Evolutionary conservation across 495 filamentous ascomycete genomes (phyloP).

Genomic region (Xylaria scruposa): DNA sequence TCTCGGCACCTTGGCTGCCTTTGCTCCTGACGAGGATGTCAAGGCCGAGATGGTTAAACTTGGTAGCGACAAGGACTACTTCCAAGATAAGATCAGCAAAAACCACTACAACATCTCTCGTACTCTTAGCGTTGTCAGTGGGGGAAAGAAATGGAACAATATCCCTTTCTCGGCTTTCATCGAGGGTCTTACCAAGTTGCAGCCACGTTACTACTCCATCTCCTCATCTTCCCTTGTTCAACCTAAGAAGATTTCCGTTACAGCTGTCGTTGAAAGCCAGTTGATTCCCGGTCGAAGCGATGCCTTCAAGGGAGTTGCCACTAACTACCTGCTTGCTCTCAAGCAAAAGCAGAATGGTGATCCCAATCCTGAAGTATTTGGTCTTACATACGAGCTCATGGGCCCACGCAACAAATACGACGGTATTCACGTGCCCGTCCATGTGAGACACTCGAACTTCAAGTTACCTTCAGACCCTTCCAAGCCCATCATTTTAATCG

Average conservation of each 20-base stretch:
- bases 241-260: conserved; percentile 91
- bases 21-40: conserved; percentile 82
- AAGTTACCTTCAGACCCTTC: conserved; percentile 95
- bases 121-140: conserved; percentile 75
- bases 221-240: conserved; percentile 95
- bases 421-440: conserved; percentile 93
- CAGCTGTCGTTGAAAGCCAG: conserved; percentile 89
- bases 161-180: conserved; percentile 95
- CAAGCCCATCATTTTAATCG: conserved; percentile 94
- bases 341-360: conserved; percentile 98
- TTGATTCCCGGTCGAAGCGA: conserved; percentile 78
- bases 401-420: conserved; percentile 97
- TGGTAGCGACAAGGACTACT: conserved; percentile 94
- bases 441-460: conserved; percentile 98
- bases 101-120: conserved; percentile 91
- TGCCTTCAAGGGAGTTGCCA: conserved; percentile 91
- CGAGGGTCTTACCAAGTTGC: conserved; percentile 91
- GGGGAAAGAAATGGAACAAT: conserved; percentile 73
- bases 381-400: conserved; percentile 84
- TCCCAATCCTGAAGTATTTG: conserved; percentile 81
- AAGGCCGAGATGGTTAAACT: conserved; percentile 89
- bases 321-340: conserved; percentile 94
- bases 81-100: conserved; percentile 83
- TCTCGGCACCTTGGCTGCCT: conserved; percentile 82
- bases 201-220: conserved; percentile 99